Evolutionary conservation across 2,329 filamentous ascomycete species (phyloP), one percentile per base, ranked within the genome.

Genomic region (Achaetomium macrosporum): DNA sequence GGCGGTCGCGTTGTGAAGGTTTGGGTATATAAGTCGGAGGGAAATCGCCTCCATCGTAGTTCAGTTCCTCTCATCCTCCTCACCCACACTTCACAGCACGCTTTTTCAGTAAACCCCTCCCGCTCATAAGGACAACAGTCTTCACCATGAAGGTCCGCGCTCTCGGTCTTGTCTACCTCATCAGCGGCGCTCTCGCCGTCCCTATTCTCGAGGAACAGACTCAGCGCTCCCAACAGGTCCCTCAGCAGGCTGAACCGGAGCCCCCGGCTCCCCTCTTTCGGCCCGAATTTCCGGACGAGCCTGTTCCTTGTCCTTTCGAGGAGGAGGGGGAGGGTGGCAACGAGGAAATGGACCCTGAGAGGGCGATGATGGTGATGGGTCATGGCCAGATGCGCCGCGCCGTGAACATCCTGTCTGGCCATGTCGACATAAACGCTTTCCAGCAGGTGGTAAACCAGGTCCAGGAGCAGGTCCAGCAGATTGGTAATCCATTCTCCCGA

Each of bases 121-220:
- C 42, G 11, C 25, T 36, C 29, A 44, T 11, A 44, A 39, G 43
- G 10, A 39, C 35, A 43, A 10, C 31, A 20, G 33, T 19, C 41
- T 42, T 55, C 56, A 59, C 19, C 33, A 61, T 60, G 61, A 61
- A 61, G 54, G 42, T 54, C 42, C 53, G 33, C 10, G 47, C 51
- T 44, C 43, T 61, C 43, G 44, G 44, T 40, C 52, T 63, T 16
- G 46, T 54, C 30, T 51, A 54, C 48, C 42, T 60, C 42, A 25
- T 59, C 51, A 46, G 54, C 42, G 46, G 53, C 25, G 58, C 51
- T 39, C 40, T 63, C 20, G 61, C 58, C 8, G 42, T 42, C 36
- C 59, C 59, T 20, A 9, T 53, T 12, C 36, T 30, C 13, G 49
- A 54, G 35, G 42, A 53, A 30, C 45, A 57, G 20, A 35, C 33